A percentile compares a stretch with the other conserved stretches of the same genome.
Conservation (phyloP, 192 early-diverging fungal species). For the Mortierella claussenii region DNA sequence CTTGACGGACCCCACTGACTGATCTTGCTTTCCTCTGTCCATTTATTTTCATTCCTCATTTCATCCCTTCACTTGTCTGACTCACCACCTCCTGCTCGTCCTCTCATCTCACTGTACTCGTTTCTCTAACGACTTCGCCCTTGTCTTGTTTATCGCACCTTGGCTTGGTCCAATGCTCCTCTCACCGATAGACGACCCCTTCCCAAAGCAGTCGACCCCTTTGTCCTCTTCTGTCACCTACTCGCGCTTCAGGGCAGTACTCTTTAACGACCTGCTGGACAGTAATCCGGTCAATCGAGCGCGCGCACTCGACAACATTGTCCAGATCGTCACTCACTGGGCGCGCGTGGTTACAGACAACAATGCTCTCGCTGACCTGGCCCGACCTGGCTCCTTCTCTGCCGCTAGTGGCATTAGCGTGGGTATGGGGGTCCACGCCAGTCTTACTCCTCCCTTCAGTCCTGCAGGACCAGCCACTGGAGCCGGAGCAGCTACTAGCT, state of each 20-base stretch:
- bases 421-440: too few relatives aligned
- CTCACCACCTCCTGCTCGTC: too few relatives aligned
- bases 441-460: constrained; percentile 46
- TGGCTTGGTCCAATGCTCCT: constrained; percentile 43
- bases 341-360: constrained; percentile 51
- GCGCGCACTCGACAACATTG: constrained; percentile 51
- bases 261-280: constrained; percentile 52
- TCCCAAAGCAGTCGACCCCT: constrained; percentile 33
- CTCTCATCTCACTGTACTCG: background rate
- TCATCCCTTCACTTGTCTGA: background rate
- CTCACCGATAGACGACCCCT: constrained; percentile 53
- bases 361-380: constrained; percentile 30
- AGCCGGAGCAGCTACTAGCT: constrained; percentile 1
- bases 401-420: background rate
- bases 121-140: background rate
- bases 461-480: constrained; percentile 21
- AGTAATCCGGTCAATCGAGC: constrained; percentile 33
- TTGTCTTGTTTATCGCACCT: background rate
- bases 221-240: constrained; percentile 49
- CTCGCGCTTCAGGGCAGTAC: constrained; percentile 48
- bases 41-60: background rate
- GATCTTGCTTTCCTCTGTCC: background rate
- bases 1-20: too few relatives aligned
- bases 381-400: constrained; percentile 34
- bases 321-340: constrained; percentile 51